phyloP scores from a whole-genome alignment of 768 basidiomycete species.

The Suillus placidus region DNA sequence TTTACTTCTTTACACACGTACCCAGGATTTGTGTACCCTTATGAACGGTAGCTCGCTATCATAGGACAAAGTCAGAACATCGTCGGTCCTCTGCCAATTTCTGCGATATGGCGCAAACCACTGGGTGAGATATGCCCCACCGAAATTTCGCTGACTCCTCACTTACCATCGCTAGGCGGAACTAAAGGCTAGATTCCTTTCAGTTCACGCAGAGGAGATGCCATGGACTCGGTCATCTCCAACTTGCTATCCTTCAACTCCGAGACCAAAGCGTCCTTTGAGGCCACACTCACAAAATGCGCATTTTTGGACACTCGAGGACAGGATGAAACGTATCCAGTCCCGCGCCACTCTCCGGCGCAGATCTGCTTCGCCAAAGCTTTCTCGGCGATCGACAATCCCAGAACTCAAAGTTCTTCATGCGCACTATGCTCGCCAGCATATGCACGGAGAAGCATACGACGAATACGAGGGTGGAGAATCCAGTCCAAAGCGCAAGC shows the following conservation, averaged over 20 bases:
- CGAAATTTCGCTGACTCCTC: background rate
- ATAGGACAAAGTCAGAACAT: no score
- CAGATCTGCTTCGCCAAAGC: background rate
- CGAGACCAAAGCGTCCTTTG: background rate
- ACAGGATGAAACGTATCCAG: background rate
- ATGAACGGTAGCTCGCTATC: no score
- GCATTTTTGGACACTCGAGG: background rate
- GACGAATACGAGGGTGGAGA: background rate
- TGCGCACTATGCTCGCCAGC: background rate
- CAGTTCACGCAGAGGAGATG: background rate
- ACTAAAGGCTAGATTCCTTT: slow-evolving; percentile 4
- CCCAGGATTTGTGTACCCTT: no score
- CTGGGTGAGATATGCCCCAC: background rate
- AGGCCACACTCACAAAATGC: background rate
- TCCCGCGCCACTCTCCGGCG: background rate
- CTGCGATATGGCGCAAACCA: background rate
- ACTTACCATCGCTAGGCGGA: background rate
- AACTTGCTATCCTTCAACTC: background rate
- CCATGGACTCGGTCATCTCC: background rate
- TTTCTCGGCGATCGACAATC: background rate
- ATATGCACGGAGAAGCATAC: background rate
- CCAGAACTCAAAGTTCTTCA: background rate
- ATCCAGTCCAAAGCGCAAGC: slow-evolving; percentile 4
- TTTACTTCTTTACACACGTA: no score
- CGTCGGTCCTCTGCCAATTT: no score